Percentiles rank a stretch among this genome's conserved stretches.
phyloP scores from a whole-genome alignment of 2,329 filamentous ascomycete species.

The Truncatella angustata region DNA sequence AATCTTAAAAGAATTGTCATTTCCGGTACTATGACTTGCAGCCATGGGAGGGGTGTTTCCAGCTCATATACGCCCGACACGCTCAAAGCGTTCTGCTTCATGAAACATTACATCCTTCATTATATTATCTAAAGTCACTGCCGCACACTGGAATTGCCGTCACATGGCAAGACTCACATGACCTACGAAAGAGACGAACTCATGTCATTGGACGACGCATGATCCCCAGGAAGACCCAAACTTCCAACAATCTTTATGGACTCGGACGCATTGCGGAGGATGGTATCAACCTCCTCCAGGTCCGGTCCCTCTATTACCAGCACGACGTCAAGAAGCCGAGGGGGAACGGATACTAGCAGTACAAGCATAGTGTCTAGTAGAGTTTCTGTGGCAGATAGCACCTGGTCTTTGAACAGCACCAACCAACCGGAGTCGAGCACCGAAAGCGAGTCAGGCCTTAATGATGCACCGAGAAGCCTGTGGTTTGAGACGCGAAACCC shows the following conservation, averaged over 20 bases:
- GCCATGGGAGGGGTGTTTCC: neutral
- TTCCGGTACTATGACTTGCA: neutral
- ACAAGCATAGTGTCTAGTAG: neutral
- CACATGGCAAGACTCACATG: neutral
- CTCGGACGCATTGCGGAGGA: neutral
- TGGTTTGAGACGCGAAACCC: slow-evolving; percentile 19
- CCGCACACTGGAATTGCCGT: no score
- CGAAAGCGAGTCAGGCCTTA: neutral
- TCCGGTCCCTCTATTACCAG: neutral
- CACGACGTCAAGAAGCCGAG: neutral
- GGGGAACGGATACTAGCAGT: neutral
- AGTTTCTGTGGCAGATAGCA: neutral
- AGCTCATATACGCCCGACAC: no score
- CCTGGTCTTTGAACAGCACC: neutral
- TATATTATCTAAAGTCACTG: no score
- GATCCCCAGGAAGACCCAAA: no score
- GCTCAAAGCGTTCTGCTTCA: no score
- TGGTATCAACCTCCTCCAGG: neutral
- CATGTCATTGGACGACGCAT: no score
- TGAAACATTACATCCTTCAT: neutral
- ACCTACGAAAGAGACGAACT: neutral
- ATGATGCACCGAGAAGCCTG: neutral
- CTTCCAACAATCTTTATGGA: no score
- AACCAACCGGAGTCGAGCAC: neutral
- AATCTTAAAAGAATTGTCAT: slow-evolving; percentile 3